Evolutionary conservation across 768 basidiomycete species (phyloP).

Genomic region (Podaxis carcinomalis): DNA sequence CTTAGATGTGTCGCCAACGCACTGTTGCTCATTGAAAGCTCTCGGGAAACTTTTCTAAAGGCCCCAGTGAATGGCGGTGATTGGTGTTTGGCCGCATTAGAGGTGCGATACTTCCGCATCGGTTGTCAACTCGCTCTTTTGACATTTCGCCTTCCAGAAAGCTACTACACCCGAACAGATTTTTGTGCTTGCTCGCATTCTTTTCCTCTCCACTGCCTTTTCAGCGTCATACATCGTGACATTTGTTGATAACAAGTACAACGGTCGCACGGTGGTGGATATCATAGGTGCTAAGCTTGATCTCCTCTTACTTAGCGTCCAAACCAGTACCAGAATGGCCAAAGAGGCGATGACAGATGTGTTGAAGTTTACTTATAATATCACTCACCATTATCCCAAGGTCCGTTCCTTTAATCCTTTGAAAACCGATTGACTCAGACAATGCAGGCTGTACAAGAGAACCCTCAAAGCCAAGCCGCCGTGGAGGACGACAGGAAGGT

Average conservation of each 20-base stretch:
- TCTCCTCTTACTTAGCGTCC: constrained; percentile 42
- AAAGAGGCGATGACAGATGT: constrained; percentile 78
- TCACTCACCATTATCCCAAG: constrained; percentile 79
- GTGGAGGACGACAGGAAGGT: constrained; percentile 37
- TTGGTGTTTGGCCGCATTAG: constrained; percentile 49
- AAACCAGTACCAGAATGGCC: constrained; percentile 48
- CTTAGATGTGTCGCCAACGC: constrained; percentile 79
- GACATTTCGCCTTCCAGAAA: constrained; percentile 40
- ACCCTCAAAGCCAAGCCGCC: constrained; percentile 34
- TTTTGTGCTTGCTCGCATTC: constrained; percentile 71
- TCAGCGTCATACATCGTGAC: constrained; percentile 44
- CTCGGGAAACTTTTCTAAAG: constrained; percentile 52
- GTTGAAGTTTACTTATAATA: constrained; percentile 81
- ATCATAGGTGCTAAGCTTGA: constrained; percentile 62
- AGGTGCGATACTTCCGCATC: constrained; percentile 36
- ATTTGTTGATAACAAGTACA: constrained; percentile 62
- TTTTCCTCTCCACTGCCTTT: constrained; percentile 69
- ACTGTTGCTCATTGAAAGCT: constrained; percentile 61
- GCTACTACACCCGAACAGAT: constrained; percentile 55
- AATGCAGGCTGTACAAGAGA: constrained; percentile 34
- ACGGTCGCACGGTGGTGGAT: constrained; percentile 56
- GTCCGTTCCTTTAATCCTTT: constrained; percentile 28
- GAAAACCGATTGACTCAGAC: neutral
- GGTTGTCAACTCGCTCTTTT: neutral
- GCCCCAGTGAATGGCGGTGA: constrained; percentile 64